Evolutionary conservation across 805 yeast genomes (phyloP), one percentile per base, ranked within the genome.

Genomic region (Candida glaebosa): DNA sequence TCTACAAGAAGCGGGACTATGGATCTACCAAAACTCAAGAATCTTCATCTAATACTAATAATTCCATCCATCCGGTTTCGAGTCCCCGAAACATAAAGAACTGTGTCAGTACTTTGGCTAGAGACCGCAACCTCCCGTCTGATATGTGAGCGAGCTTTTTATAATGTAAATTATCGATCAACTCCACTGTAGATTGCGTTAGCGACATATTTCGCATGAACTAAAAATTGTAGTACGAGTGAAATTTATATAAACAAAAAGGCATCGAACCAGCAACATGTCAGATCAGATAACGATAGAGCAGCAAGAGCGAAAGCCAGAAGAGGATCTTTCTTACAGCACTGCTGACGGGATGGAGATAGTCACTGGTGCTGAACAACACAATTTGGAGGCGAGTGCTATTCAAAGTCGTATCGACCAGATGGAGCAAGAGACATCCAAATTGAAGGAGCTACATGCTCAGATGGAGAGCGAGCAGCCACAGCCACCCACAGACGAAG

Each of bases 401-500:
- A 24, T 18, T 14, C 38, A 36, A 7, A 40, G 41, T 18, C 37
- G 76, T 37, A 69, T 76, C 61, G 72, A 60, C 42, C 75, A 73
- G 48, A 75, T 83, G 73, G 81, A 78, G 48, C 74, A 73, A 41
- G 90, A 84, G 55, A 80, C 85, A 4, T 78, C 78, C 3, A 71
- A 71, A 51, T 65, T 84, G 31, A 69, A 82, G 42, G 82, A 77
- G 48, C 63, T 83, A 54, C 85, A 83, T 46, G 72, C 61, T 18
- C 49, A 57, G 43, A 41, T 56, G 39, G 41, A 46, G 19, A 31
- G 34, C 10, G 50, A 48, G 22, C 50, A 39, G 22, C 38, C 38
- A 10, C 38, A 35, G 19, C 16, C 25, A 20, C 30, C 38, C 19
- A 47, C 50, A 14, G 56, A 72, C 24, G 61, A 58, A 31, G 62